Conservation (phyloP, 75 land plant species). For the Isoetes taiwanensis region DNA sequence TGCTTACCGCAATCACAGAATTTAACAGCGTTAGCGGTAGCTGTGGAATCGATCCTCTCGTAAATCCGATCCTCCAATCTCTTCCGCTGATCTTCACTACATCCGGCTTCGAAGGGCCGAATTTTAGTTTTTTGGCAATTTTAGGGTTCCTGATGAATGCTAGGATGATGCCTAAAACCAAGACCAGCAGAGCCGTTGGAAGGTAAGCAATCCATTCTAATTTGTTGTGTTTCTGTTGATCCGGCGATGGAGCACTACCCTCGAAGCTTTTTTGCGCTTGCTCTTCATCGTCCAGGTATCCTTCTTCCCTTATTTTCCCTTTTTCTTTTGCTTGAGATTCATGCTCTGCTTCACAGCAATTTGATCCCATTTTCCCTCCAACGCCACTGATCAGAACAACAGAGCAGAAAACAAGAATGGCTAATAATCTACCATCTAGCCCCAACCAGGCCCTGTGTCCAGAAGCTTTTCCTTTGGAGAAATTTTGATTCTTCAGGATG, state of each 20-base stretch:
- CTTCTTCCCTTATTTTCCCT: not conserved
- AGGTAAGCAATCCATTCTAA: not conserved
- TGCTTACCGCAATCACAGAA: not conserved
- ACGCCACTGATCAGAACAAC: not conserved
- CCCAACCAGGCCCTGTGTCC: conserved; percentile 8
- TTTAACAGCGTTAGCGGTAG: conserved; percentile 1
- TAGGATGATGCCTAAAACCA: conserved; percentile 47
- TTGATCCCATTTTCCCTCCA: not conserved
- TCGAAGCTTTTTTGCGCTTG: not conserved
- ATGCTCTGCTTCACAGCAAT: not conserved
- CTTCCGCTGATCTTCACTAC: conserved; percentile 25
- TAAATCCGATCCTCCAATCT: conserved; percentile 55
- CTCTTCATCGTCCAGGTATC: not conserved
- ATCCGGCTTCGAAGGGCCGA: conserved; percentile 52
- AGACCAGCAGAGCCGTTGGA: conserved; percentile 66
- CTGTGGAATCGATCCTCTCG: not conserved
- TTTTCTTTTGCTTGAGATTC: not conserved
- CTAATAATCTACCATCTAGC: not conserved
- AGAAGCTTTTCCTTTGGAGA: not conserved
- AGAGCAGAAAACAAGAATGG: not conserved
- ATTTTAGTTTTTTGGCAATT: conserved; percentile 24
- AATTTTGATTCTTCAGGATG: not conserved
- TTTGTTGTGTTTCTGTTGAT: not conserved
- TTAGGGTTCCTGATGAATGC: conserved; percentile 54
- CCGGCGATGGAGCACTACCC: no score